phyloP scores from a whole-genome alignment of 2,329 filamentous ascomycete species.

The Pseudogymnoascus pannorum region DNA sequence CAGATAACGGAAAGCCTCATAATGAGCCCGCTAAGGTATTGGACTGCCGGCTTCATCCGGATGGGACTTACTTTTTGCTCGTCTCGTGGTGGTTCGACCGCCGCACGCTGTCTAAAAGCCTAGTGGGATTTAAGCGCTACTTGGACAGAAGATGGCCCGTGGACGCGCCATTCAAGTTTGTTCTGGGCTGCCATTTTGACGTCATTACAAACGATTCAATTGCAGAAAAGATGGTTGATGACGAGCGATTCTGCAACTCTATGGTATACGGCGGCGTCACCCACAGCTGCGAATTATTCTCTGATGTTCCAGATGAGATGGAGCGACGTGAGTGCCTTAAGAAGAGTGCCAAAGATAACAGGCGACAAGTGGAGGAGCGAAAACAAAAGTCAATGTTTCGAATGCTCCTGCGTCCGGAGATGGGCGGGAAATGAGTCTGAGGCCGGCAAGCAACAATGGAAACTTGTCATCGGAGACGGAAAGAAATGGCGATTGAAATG shows the following conservation, averaged over 20 bases:
- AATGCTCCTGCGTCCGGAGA: constrained; percentile 1
- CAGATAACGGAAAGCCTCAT: neutral
- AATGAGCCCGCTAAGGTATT: constrained; percentile 1
- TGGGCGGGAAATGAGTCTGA: neutral
- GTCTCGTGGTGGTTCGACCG: constrained; percentile 4
- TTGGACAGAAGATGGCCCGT: neutral
- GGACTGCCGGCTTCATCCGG: neutral
- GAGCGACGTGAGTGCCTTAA: neutral
- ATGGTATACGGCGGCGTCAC: neutral
- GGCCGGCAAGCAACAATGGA: neutral
- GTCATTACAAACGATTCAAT: neutral
- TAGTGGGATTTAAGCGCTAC: constrained; percentile 1
- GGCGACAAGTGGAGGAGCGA: neutral
- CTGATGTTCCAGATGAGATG: neutral
- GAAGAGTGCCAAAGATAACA: neutral
- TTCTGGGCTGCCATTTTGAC: constrained; percentile 5
- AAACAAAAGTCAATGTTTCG: neutral
- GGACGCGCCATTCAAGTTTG: neutral
- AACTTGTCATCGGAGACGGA: neutral
- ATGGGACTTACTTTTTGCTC: neutral
- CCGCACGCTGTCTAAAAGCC: neutral
- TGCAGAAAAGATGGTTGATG: neutral
- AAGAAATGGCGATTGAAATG: neutral
- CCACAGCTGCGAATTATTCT: neutral
- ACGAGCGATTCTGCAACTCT: neutral